Conservation (phyloP, 139 green algal species). For the Chlorella ohadii region DNA sequence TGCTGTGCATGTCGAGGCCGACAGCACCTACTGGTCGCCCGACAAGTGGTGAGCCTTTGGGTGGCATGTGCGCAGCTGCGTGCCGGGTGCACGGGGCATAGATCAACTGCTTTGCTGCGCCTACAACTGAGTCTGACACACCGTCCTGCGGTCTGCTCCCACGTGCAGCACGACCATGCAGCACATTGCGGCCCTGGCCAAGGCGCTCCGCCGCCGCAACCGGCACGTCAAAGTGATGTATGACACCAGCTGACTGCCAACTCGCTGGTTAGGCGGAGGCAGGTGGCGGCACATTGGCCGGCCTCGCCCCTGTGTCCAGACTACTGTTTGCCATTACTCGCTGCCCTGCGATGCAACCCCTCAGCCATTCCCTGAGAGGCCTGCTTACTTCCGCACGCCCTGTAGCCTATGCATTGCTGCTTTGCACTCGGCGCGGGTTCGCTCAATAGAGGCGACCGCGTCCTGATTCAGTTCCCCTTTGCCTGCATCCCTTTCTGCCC, state of each 20-base stretch:
- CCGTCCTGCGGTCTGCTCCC: too few relatives aligned
- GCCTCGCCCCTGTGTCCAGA: neutral
- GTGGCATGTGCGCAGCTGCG: too few relatives aligned
- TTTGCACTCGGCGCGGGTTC: too few relatives aligned
- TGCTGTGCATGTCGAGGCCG: conserved; percentile 47
- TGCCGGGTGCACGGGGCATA: too few relatives aligned
- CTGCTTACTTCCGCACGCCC: too few relatives aligned
- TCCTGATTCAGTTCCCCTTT: neutral
- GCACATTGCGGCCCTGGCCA: conserved; percentile 53
- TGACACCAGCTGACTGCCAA: conserved; percentile 25
- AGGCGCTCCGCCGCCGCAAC: conserved; percentile 52
- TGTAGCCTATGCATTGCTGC: too few relatives aligned
- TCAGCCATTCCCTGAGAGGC: neutral
- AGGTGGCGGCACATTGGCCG: neutral
- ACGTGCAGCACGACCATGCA: conserved; percentile 51
- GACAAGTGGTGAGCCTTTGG: conserved; percentile 51
- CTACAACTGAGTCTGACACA: too few relatives aligned
- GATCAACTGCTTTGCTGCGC: too few relatives aligned
- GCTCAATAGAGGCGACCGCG: too few relatives aligned
- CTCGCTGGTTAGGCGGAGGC: neutral
- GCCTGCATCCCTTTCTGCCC: neutral
- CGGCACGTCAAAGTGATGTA: conserved; percentile 36
- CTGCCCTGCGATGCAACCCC: neutral
- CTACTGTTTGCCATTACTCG: neutral
- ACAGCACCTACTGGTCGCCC: conserved; percentile 48